phyloP scores from a whole-genome alignment of 805 yeast genomes.

The Lachancea mirantina region DNA sequence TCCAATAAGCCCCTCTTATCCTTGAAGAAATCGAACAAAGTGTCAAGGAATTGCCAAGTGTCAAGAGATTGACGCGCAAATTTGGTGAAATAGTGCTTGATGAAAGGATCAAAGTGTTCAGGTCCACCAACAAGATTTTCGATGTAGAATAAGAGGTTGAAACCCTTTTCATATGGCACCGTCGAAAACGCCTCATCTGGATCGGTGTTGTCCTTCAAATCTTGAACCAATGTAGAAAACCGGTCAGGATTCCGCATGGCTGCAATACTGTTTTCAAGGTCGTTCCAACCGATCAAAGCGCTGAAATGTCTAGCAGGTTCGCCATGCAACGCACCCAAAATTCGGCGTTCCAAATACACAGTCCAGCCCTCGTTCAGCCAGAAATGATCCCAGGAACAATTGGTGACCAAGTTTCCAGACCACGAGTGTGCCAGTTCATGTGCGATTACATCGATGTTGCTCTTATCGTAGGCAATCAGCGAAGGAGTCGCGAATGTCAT shows the following conservation, averaged over 20 bases:
- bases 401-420: slow-evolving; percentile 88
- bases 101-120: slow-evolving; percentile 66
- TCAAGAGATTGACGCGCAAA: slow-evolving; percentile 69
- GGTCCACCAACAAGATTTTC: slow-evolving; percentile 64
- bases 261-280: slow-evolving; percentile 56
- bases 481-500: slow-evolving; percentile 90
- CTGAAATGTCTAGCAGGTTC: slow-evolving; percentile 71
- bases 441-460: slow-evolving; percentile 83
- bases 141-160: slow-evolving; percentile 64
- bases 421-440: slow-evolving; percentile 92
- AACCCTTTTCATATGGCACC: slow-evolving; percentile 90
- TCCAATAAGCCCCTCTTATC: slow-evolving; percentile 49
- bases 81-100: slow-evolving; percentile 66
- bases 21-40: slow-evolving; percentile 58
- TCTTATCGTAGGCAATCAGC: slow-evolving; percentile 72
- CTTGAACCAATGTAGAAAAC: slow-evolving; percentile 61
- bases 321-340: slow-evolving; percentile 71
- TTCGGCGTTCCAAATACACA: slow-evolving; percentile 81
- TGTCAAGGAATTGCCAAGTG: slow-evolving; percentile 71
- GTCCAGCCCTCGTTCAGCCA: slow-evolving; percentile 98
- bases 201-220: slow-evolving; percentile 60
- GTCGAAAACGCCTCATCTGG: slow-evolving; percentile 87
- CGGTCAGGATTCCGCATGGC: slow-evolving; percentile 52
- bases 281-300: slow-evolving; percentile 86
- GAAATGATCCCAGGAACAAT: slow-evolving; percentile 87